Conservation (phyloP, 352 stramenopile species). For the Pythium dissimile region DNA sequence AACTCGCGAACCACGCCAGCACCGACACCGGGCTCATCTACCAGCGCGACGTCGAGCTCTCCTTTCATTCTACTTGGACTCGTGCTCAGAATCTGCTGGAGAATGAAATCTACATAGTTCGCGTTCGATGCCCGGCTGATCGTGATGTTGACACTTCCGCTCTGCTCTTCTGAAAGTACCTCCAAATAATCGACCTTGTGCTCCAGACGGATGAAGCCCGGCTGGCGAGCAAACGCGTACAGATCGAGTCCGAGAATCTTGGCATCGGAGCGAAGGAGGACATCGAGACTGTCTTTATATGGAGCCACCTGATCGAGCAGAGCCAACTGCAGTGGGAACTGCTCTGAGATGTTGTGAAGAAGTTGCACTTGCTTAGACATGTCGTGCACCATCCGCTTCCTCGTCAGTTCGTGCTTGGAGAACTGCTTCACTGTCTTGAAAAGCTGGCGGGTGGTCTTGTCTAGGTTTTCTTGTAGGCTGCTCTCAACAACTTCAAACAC, state of each 20-base stretch:
- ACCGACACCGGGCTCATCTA: conserved; percentile 68
- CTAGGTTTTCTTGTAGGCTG: conserved; percentile 34
- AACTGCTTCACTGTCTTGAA: conserved; percentile 44
- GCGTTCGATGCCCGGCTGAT: conserved; percentile 56
- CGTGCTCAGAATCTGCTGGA: conserved; percentile 61
- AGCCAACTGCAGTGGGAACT: conserved; percentile 33
- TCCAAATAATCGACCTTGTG: conserved; percentile 78
- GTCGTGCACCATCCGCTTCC: conserved; percentile 40
- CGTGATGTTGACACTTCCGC: conserved; percentile 42
- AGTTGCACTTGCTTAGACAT: conserved; percentile 43
- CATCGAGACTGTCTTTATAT: conserved; percentile 49
- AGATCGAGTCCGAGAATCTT: conserved; percentile 71
- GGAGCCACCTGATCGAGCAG: conserved; percentile 36
- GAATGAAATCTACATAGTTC: conserved; percentile 70
- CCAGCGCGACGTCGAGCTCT: conserved; percentile 57
- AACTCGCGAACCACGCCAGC: conserved; percentile 67
- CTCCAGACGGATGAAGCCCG: conserved; percentile 49
- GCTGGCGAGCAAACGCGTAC: conserved; percentile 49
- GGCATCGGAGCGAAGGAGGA: conserved; percentile 61
- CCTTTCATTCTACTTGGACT: conserved; percentile 43
- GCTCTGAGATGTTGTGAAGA: conserved; percentile 39
- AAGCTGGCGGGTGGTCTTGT: conserved; percentile 30
- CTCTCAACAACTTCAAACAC: conserved; percentile 55
- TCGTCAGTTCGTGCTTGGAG: conserved; percentile 44
- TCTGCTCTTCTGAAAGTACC: conserved; percentile 56